These are phyloP conservation scores for Skeletonema grethae DNA, from an alignment of 108 stramenopile genomes.

Conservation along the genomic window DNA sequence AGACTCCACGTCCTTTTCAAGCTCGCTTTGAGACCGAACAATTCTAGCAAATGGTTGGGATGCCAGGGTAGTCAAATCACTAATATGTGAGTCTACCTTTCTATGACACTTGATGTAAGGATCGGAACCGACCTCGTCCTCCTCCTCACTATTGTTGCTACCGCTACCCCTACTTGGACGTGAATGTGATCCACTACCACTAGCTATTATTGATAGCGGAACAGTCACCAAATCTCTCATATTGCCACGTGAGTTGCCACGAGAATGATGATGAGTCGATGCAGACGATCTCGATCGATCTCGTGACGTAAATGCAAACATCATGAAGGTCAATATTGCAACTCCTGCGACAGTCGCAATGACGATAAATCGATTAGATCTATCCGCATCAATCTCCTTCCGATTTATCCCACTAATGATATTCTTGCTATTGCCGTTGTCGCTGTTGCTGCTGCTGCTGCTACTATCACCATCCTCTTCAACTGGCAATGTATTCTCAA, in stretches of 20 bases:
- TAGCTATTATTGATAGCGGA: background rate
- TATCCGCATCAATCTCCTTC: background rate
- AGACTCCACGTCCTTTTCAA: background rate
- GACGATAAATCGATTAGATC: background rate
- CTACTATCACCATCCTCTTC: background rate
- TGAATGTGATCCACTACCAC: constrained; percentile 1
- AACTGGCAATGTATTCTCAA: background rate
- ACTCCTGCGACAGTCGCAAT: background rate
- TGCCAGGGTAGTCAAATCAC: constrained; percentile 4
- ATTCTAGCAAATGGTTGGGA: constrained; percentile 3
- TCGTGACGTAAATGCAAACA: background rate
- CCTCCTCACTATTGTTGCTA: background rate
- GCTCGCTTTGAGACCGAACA: background rate
- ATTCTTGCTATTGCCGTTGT: background rate
- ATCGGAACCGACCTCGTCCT: background rate
- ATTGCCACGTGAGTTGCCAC: background rate
- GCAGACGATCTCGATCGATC: background rate
- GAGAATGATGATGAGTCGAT: background rate
- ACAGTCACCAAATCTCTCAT: background rate
- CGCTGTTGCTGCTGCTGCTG: too few relatives aligned
- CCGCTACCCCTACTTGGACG: background rate
- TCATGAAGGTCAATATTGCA: background rate
- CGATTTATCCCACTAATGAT: background rate
- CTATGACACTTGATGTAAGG: background rate
- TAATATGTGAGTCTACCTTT: background rate